These are phyloP conservation scores for Moesziomyces antarcticus DNA, from an alignment of 1,284 basidiomycete species.

Conservation along the genomic window DNA sequence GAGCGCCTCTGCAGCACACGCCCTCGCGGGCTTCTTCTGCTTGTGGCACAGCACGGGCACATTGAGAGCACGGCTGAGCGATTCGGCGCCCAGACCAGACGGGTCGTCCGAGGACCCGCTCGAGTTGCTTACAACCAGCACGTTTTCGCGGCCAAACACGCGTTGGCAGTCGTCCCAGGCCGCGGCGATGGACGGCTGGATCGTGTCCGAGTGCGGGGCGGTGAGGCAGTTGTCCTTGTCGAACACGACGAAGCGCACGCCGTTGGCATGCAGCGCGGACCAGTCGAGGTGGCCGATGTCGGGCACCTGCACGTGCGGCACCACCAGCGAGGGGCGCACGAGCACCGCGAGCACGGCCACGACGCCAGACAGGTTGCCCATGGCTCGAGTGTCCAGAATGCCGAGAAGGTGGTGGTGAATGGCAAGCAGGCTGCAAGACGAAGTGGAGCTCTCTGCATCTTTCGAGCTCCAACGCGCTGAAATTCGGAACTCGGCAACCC, in stretches of 20 bases:
- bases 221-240: conserved; percentile 96
- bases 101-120: conserved; percentile 84
- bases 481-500: conserved; percentile 28
- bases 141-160: conserved; percentile 80
- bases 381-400: conserved; percentile 1
- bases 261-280: conserved; percentile 77
- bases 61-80: conserved; percentile 79
- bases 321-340: conserved; percentile 77
- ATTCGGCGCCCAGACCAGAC: conserved; percentile 87
- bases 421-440: background rate
- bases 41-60: conserved; percentile 85
- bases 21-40: conserved; percentile 76
- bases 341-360: conserved; percentile 80
- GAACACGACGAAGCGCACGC: conserved; percentile 87
- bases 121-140: conserved; percentile 93
- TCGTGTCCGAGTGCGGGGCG: conserved; percentile 60
- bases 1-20: conserved; percentile 77
- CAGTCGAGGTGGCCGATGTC: conserved; percentile 91
- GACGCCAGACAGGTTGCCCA: conserved; percentile 77
- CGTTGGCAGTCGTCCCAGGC: conserved; percentile 80
- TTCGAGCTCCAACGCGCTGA: background rate
- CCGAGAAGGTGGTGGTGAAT: background rate
- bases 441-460: background rate
- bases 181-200: conserved; percentile 70
- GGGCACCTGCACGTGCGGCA: conserved; percentile 79